Evolutionary conservation across 345 rosid genomes (phyloP).

Genomic region (Gossypium stocksii): DNA sequence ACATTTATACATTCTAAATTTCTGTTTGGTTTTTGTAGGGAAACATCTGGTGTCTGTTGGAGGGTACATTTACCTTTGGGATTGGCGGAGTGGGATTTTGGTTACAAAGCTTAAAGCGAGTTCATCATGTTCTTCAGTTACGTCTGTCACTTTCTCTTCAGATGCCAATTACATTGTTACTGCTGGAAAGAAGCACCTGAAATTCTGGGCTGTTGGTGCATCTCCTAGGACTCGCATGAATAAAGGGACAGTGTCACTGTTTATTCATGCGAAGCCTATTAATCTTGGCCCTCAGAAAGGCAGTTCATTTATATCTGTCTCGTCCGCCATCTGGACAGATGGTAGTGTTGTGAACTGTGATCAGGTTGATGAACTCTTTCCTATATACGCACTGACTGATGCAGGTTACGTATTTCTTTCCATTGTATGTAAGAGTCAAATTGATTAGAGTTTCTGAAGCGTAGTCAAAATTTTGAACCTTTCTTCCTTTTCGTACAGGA

Average conservation of each 20-base stretch:
- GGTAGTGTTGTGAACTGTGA: conserved; percentile 23
- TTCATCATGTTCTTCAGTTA: conserved; percentile 49
- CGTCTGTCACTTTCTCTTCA: conserved; percentile 61
- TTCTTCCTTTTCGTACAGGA: conserved; percentile 41
- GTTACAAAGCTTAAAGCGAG: conserved; percentile 68
- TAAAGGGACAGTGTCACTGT: conserved; percentile 33
- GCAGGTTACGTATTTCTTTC: conserved; percentile 43
- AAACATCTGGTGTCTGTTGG: conserved; percentile 74
- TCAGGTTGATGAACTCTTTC: conserved; percentile 32
- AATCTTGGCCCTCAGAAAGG: conserved; percentile 58
- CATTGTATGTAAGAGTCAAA: conserved; percentile 15
- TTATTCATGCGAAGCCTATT: conserved; percentile 50
- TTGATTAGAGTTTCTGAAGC: conserved; percentile 17
- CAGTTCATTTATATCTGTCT: conserved; percentile 56
- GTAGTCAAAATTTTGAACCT: conserved; percentile 10
- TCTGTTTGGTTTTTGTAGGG: conserved; percentile 34
- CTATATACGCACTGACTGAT: conserved; percentile 58
- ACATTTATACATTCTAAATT: background rate
- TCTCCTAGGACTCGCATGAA: conserved; percentile 49
- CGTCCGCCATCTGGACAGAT: conserved; percentile 33
- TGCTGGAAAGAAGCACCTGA: conserved; percentile 78
- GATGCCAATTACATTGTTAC: conserved; percentile 62
- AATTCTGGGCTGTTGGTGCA: conserved; percentile 59
- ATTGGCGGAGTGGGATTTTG: conserved; percentile 54
- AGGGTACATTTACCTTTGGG: conserved; percentile 80